Percentiles rank a stretch among this genome's conserved stretches.
These are phyloP conservation scores for Camelina neglecta DNA, from an alignment of 345 rosid genomes.

Conservation along the genomic window DNA sequence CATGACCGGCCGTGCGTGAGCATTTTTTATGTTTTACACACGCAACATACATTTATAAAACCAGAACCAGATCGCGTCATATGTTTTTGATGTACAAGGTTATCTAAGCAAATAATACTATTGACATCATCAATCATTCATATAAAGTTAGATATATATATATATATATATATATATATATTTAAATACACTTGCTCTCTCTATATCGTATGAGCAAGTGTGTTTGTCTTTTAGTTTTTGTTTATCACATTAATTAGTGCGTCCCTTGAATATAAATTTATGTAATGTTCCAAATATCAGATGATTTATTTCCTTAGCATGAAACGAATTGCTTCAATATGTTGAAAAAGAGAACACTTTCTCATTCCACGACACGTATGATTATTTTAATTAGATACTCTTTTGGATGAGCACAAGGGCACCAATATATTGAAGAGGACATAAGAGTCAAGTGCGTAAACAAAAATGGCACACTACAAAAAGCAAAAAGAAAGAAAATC, in stretches of 20 bases:
- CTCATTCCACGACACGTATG: constrained; percentile 30
- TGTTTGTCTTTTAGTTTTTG: neutral
- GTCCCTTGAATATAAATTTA: neutral
- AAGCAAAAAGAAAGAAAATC: constrained; percentile 37
- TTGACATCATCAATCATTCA: constrained; percentile 9
- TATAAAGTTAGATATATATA: neutral
- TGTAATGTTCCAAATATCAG: neutral
- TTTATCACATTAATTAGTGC: neutral
- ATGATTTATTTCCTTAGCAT: neutral
- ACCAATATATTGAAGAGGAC: constrained; percentile 38
- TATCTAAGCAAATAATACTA: constrained; percentile 13
- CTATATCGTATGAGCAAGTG: neutral
- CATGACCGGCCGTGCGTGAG: neutral
- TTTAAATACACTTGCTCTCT: too few species aligned
- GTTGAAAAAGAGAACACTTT: constrained; percentile 22
- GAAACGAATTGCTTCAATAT: neutral
- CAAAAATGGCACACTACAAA: constrained; percentile 43
- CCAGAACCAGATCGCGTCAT: neutral
- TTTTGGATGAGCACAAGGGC: constrained; percentile 45
- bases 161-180: too few species aligned
- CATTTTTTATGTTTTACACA: neutral
- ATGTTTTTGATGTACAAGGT: constrained; percentile 25
- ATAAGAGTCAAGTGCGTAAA: constrained; percentile 42
- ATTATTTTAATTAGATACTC: constrained; percentile 38
- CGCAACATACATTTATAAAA: neutral